Evolutionary conservation across 192 early-diverging fungal genomes (phyloP), one percentile per base, ranked within the genome.

Genomic region (Globomyces pollinis-pini): DNA sequence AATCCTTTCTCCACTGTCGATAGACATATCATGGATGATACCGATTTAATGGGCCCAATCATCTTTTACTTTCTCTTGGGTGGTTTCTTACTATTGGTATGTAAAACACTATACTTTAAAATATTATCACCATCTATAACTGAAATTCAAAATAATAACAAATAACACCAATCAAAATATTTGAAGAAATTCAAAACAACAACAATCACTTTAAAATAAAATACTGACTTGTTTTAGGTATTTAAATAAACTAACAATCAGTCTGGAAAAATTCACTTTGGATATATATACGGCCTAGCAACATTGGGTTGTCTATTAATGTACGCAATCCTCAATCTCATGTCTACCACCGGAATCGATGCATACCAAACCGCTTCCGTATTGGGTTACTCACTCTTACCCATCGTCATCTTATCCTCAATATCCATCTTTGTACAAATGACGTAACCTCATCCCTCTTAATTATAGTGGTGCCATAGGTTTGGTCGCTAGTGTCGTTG

Each of bases 201-300:
- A n/a, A n/a, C n/a, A n/a, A n/a, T n/a, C n/a, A n/a, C 0, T 16
- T 16, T 65, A 50, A 1, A 66, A 26, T 15, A 13, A 56, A 56
- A 39, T 15, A 39, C 38, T 39, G 38, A 39, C n/a, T n/a, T n/a
- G n/a, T n/a, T n/a, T n/a, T n/a, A n/a, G n/a, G n/a, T n/a, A n/a
- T n/a, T n/a, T 16, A 31, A 31, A 11, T 39, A n/a, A 39, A 16
- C 12, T 50, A 38, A 24, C 71, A 91, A n/a, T n/a, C n/a, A n/a
- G 76, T 86, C 90, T 30, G 90, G 92, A 50, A 96, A 96, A 69
- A 77, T 84, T 38, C 90, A 97, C 68, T 99, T 99, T 78, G 92
- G 91, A 24, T 99, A 98, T 60, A 93, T 99, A 36, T 99, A 99
- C 60, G 96, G 93, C 24, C 85, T 98, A 1, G 93, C 84, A 1